Base-by-base conservation (phyloP, 345 rosid species). In the Brassica cretica region DNA sequence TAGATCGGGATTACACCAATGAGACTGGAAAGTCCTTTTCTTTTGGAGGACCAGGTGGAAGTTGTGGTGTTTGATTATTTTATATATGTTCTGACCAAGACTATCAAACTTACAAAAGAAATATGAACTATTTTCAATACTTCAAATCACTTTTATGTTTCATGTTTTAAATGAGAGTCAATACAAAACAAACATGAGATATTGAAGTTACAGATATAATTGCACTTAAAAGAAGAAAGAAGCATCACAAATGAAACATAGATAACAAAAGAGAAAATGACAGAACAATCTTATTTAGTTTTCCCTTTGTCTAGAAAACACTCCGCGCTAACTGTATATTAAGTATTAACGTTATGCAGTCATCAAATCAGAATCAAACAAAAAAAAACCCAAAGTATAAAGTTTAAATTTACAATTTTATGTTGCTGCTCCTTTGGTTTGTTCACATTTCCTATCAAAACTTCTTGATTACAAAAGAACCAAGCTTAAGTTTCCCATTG, bases 41-140 rank as follows among this genome's bases (percentile, higher is more conserved):
- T 11, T 75, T 24, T 37, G 78, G 78, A 75, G 78, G 78, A 37
- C 59, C 66, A 2, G 66, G 78, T 75, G 78, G 58, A 37, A 25
- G 15, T 5, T 75, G 78, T 39, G 72, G 72, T 66, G 2, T 25
- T 55, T 74, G 19, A 74, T 64, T 12, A 27, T 27, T 37, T 19
- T 71, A 59, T 58, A 6, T 59, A 59, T 58, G 74, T 70, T 32
- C 0, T 29, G 2, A 35, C 12, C 18, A 56, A 33, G 2, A 3
- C 6, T 56, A 70, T 33, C 12, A 21, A 4, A 35, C 24, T 71
- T 32, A 10, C n/a, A 71, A 59, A 61, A 46, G 32, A 73, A 64
- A 27, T 12, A 64, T 32, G 53, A 41, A 44, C 2, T 44, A 8
- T 68, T 46, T 67, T 39, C 46, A 39, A 39, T 39, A 39, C 46